Conservation (phyloP, 2,329 filamentous ascomycete species). For the Coniochaeta sp. region DNA sequence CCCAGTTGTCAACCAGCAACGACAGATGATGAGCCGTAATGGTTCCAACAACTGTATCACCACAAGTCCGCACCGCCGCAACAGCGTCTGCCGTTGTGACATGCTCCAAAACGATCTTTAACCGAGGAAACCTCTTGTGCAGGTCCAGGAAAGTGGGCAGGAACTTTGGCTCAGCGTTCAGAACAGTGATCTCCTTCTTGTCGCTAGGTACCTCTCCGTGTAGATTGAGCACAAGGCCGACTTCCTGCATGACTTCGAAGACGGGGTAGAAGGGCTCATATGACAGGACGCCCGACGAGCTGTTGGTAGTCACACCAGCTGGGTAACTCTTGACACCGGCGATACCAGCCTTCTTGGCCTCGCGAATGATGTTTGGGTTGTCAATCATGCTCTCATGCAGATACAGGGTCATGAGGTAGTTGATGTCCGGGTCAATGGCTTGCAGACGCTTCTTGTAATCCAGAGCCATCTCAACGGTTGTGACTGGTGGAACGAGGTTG, state of each 20-base stretch:
- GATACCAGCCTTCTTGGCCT: constrained; percentile 68
- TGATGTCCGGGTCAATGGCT: constrained; percentile 53
- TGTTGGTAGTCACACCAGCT: constrained; percentile 55
- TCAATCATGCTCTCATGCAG: constrained; percentile 40
- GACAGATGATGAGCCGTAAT: constrained; percentile 85
- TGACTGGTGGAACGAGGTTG: constrained; percentile 54
- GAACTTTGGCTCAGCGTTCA: constrained; percentile 71
- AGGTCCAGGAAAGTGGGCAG: constrained; percentile 71
- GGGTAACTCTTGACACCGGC: constrained; percentile 67
- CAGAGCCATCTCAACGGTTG: constrained; percentile 53
- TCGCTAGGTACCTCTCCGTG: constrained; percentile 70
- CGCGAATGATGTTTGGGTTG: constrained; percentile 56
- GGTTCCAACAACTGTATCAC: constrained; percentile 67
- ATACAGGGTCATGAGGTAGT: constrained; percentile 69
- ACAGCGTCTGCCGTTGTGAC: constrained; percentile 81
- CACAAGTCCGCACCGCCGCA: constrained; percentile 69
- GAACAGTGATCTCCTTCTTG: constrained; percentile 32
- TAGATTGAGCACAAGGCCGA: constrained; percentile 67
- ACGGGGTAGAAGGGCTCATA: constrained; percentile 68
- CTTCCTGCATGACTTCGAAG: constrained; percentile 82
- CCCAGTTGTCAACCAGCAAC: constrained; percentile 66
- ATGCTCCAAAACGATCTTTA: constrained; percentile 72
- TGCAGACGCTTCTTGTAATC: constrained; percentile 58
- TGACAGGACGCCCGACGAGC: constrained; percentile 60
- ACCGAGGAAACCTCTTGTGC: constrained; percentile 65